Evolutionary conservation across 139 green algal genomes (phyloP), one percentile per base, ranked within the genome.

Genomic region (Chlamydomonas asymmetrica): DNA sequence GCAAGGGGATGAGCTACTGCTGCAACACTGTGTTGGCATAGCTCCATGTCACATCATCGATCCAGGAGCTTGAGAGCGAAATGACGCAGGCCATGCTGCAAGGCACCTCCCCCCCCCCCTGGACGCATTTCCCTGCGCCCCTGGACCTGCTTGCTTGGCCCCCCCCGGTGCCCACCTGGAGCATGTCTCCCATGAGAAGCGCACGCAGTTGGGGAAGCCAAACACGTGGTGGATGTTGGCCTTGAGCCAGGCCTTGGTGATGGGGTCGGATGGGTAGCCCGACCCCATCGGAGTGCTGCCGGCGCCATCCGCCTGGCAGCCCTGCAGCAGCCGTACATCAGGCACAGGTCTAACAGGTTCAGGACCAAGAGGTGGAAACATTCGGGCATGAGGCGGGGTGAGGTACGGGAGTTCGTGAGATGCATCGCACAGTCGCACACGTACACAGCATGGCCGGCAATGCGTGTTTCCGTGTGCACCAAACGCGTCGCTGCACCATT

Each of bases 171-270:
- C 60, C 60, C 39, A 86, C 82, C 79, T 85, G 40, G 18, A 59
- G 63, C 78, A 84, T 3, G 86, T 89, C 75, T 88, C 80, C 86
- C 86, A 91, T 45, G 66, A 81, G 78, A 88, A 97, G 63, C 89
- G 84, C 32, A 97, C 84, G 5, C 94, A 48, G 9, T 66, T 60
- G 2, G 92, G 88, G 74, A 88, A 98, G 57, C 94, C 94, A 81
- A 96, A 97, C 23, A 98, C 80, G 0, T 54, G 76, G 48, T 98
- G 76, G n/a, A 90, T 50, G 52, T 89, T 81, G 13, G 41, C 31
- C 63, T 85, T 77, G 54, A 98, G 82, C 92, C 92, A 98, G 0
- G 75, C 56, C 64, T 93, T 92, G 34, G 95, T 98, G 27, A 74
- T 73, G 5, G 91, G 82, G 77, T 98, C 94, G 50, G 57, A 71